phyloP scores from a whole-genome alignment of 148 eudicot species.

The Vaccinium vitisidaea region DNA sequence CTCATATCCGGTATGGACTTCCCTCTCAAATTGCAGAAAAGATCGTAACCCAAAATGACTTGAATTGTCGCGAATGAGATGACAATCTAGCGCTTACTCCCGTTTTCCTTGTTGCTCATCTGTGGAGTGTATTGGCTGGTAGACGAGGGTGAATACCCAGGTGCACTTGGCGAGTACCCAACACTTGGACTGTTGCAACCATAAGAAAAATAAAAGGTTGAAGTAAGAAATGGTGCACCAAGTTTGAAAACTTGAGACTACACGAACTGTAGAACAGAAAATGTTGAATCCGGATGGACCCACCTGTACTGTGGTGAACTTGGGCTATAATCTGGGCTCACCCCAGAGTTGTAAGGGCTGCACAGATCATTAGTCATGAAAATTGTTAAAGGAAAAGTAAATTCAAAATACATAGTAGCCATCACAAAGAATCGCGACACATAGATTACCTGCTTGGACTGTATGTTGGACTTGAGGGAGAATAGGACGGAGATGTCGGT shows the following conservation, averaged over 20 bases:
- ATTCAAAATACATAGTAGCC: constrained; percentile 2
- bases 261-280: background rate
- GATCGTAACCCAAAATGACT: background rate
- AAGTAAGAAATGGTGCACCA: background rate
- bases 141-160: constrained; percentile 62
- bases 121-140: constrained; percentile 51
- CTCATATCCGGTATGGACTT: background rate
- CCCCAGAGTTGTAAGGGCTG: constrained; percentile 51
- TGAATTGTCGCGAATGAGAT: background rate
- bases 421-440: background rate
- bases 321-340: constrained; percentile 51
- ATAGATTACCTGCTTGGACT: constrained; percentile 57
- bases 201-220: background rate
- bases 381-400: background rate
- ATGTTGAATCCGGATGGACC: background rate
- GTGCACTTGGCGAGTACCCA: constrained; percentile 60
- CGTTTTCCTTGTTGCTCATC: constrained; percentile 38
- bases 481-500: constrained; percentile 61
- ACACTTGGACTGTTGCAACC: constrained; percentile 46
- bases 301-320: constrained; percentile 61
- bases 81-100: constrained; percentile 17
- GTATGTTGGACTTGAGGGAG: constrained; percentile 59
- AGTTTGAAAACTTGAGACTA: background rate
- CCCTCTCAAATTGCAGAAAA: background rate
- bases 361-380: background rate